Conservation (phyloP, 192 early-diverging fungal species). For the Podila epicladia region DNA sequence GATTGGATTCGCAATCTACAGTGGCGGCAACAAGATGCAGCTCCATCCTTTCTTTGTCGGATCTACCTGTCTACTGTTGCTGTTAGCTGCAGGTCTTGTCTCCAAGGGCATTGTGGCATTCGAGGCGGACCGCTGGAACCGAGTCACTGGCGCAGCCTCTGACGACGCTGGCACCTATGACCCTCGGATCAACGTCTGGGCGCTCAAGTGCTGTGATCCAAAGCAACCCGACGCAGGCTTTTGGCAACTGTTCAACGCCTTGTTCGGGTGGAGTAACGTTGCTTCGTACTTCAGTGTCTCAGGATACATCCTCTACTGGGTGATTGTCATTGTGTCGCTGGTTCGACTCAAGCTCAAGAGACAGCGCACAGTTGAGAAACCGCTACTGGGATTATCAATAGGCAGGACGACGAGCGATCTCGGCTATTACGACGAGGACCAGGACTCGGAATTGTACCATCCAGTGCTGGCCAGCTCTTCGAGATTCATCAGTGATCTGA, state of each 20-base stretch:
- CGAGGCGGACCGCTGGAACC: slow-evolving; percentile 70
- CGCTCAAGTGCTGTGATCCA: slow-evolving; percentile 72
- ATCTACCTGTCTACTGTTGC: slow-evolving; percentile 76
- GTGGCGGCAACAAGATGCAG: slow-evolving; percentile 70
- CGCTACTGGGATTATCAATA: too few relatives aligned
- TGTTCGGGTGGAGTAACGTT: slow-evolving; percentile 82
- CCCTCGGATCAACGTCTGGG: slow-evolving; percentile 66
- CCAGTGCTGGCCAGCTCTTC: too few relatives aligned
- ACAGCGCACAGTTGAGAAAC: slow-evolving; percentile 1
- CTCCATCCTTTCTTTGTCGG: slow-evolving; percentile 84
- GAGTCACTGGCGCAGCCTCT: slow-evolving; percentile 68
- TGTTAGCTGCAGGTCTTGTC: slow-evolving; percentile 85
- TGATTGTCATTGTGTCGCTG: slow-evolving; percentile 56
- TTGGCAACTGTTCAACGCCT: slow-evolving; percentile 78
- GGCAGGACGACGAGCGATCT: too few relatives aligned
- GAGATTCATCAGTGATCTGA: too few relatives aligned
- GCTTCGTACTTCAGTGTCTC: slow-evolving; percentile 78
- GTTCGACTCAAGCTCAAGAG: slow-evolving; percentile 48
- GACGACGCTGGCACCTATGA: slow-evolving; percentile 67
- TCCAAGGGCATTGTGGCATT: slow-evolving; percentile 74
- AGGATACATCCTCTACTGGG: slow-evolving; percentile 86
- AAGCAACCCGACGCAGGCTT: slow-evolving; percentile 53
- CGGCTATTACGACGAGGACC: too few relatives aligned
- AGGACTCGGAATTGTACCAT: too few relatives aligned
- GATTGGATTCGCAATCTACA: slow-evolving; percentile 82